A percentile compares a stretch with the other conserved stretches of the same genome.
Conservation (phyloP, 768 basidiomycete genomes). For the Candolleomyces efflorescens region DNA sequence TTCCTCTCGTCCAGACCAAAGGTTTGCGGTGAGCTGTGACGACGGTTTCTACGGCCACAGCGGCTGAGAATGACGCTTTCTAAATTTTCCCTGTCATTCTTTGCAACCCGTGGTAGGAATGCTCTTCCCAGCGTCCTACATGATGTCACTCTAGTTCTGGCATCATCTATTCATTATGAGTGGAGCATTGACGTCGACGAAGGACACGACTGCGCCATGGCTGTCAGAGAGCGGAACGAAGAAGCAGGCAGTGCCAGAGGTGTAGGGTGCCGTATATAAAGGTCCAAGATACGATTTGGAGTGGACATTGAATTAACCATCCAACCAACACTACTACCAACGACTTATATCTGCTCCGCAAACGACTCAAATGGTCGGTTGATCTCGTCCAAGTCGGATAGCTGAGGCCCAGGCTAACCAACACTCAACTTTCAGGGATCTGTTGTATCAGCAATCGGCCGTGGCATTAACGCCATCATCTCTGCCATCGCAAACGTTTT, state of each 20-base stretch:
- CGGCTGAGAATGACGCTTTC: no score
- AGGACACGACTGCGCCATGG: neutral
- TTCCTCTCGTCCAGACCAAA: no score
- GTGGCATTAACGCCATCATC: constrained; percentile 55
- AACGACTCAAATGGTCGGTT: neutral
- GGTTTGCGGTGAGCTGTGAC: no score
- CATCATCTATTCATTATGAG: neutral
- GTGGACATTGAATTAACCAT: neutral
- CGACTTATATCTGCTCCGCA: neutral
- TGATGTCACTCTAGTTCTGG: neutral
- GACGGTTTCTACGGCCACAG: no score
- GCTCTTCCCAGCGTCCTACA: no score
- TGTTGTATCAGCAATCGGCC: constrained; percentile 61
- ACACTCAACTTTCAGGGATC: constrained; percentile 40
- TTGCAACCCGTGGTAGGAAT: no score
- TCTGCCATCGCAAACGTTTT: constrained; percentile 55
- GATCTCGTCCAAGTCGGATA: neutral
- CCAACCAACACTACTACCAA: neutral
- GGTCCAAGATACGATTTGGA: neutral
- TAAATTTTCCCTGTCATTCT: no score
- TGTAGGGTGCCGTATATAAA: neutral
- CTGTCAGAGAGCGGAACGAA: neutral
- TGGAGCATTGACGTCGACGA: neutral
- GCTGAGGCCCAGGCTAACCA: neutral
- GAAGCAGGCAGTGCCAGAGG: no score